Conservation (phyloP, 257 asterid species). For the Penstemon davidsonii region DNA sequence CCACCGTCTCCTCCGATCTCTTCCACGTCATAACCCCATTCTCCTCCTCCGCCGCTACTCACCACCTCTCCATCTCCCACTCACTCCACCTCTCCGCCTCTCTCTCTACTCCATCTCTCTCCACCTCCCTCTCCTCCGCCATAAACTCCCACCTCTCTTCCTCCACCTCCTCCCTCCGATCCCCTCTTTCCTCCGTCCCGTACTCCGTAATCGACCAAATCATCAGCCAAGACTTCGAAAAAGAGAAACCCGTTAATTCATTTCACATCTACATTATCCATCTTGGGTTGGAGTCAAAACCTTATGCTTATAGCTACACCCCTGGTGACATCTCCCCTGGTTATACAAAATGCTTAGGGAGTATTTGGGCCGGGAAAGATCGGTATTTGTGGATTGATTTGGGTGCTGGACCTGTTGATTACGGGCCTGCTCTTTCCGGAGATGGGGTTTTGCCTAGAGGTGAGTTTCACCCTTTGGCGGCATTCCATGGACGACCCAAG, state of each 20-base stretch:
- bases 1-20: conserved; percentile 74
- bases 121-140: conserved; percentile 48
- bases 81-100: conserved; percentile 66
- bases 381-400: conserved; percentile 92
- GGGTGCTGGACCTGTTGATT: conserved; percentile 97
- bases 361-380: conserved; percentile 84
- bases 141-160: conserved; percentile 49
- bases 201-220: conserved; percentile 55
- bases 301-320: conserved; percentile 70
- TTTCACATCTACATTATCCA: conserved; percentile 72
- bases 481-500: conserved; percentile 81
- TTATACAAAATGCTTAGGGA: conserved; percentile 75
- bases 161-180: conserved; percentile 56
- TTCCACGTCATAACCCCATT: conserved; percentile 90
- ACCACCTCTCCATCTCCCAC: conserved; percentile 74
- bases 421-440: conserved; percentile 89
- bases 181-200: conserved; percentile 58
- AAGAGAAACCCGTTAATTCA: conserved; percentile 53
- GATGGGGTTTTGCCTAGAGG: conserved; percentile 93
- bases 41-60: conserved; percentile 42
- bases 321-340: conserved; percentile 83
- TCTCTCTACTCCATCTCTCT: conserved; percentile 47
- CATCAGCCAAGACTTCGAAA: conserved; percentile 59
- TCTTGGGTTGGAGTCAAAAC: conserved; percentile 55
- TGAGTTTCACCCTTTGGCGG: conserved; percentile 89